Base-by-base conservation (phyloP, 2,329 filamentous ascomycete species). In the Sporothrix pseudoabietina region DNA sequence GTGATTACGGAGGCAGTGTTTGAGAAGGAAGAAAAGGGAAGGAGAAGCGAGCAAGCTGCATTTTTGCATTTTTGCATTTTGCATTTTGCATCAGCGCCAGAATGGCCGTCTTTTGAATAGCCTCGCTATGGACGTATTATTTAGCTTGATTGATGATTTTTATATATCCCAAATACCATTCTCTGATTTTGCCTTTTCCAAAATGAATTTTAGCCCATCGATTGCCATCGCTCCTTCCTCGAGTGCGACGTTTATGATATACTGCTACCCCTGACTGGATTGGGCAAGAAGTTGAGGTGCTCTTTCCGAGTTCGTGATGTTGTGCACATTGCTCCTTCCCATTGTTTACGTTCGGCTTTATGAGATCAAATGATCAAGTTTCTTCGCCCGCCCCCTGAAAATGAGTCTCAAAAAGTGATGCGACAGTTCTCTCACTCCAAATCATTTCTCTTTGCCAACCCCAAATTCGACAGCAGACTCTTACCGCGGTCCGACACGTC, bases 131-230 rank as follows among this genome's bases (percentile, higher is more conserved):
- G 2, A 44, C 16, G 26, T 63, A 16, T 35, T 63, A 14, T 52
- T 14, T 26, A 39, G 14, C 55, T 71, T 69, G 32, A 69, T 14
- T 69, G n/a, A 69, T 19, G 39, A 32, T 16, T 57, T 19, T 14
- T 49, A 54, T 71, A 71, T 71, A 65, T 71, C 70, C 49, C 49
- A 72, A 72, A 61, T 63, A 55, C 41, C 19, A 54, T 8, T 32
- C 41, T 19, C 32, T 54, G 32, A 8, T 22, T 66, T 57, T 47
- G 32, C 57, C 59, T 35, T 3, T 61, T 61, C 3, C 9, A 5
- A 32, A 61, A 6, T 14, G 19, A 47, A n/a, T 19, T 1, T 4
- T 26, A 16, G 10, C 3, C 12, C 16, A 19, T 19, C 4, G 8
- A 35, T 35, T 4, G 8, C 39, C 9, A 10, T 59, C 69, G 69